Evolutionary conservation across 116 monocot genomes (phyloP), one percentile per base, ranked within the genome.

Genomic region (Zostera marina): DNA sequence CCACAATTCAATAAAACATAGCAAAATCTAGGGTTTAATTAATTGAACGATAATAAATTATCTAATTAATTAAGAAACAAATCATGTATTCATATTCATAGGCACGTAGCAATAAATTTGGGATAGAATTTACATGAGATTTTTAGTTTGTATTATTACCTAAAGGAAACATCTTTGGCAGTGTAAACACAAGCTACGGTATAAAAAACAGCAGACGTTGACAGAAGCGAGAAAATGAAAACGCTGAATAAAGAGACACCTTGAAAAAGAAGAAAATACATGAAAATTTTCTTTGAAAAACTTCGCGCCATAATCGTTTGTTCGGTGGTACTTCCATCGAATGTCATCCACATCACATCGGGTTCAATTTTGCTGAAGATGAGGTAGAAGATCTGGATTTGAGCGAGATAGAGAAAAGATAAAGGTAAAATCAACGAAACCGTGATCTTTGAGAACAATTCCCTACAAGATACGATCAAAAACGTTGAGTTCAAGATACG

Each of bases 161-260:
- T 52, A 69, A 72, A 82, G 60, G 74, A 56, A 63, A 77, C 39
- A 39, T 77, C 75, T 66, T 83, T 88, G 65, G 77, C 75, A 42
- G 88, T 71, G 70, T 77, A 88, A 53, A 69, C 57, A 65, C 77
- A 80, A 44, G 88, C 88, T 58, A 88, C 60, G 68, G 83, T 67
- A 75, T 80, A 88, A 71, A 83, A 77, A 21, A 74, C 80, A 56
- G 88, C 88, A 51, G 88, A 66, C 51, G 83, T 83, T 68, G 88
- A 88, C 77, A 88, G 80, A 62, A 88, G 77, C 44, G 88, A 66
- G 75, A 83, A 53, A 55, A 80, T 44, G 60, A 88, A 75, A 55
- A 88, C 79, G 42, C 63, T 67, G 66, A 88, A 2, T 45, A 88
- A 68, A 65, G 83, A 88, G 58, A 63, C 16, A 42, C 72, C 69